Evolutionary conservation across 2,329 filamentous ascomycete genomes (phyloP).

Genomic region (Penicillium sp.): DNA sequence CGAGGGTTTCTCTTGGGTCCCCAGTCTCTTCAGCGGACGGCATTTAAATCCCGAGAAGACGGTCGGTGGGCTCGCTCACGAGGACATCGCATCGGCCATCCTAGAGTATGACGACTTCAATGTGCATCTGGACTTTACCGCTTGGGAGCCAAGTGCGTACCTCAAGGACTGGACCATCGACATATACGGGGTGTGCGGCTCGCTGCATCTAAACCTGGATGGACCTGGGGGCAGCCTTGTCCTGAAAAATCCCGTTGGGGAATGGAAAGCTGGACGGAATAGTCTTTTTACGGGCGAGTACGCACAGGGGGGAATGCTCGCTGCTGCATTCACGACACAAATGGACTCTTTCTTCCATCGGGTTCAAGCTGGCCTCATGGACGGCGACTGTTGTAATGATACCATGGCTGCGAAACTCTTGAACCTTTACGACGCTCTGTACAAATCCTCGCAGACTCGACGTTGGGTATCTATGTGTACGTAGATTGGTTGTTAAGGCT

Average conservation of each 20-base stretch:
- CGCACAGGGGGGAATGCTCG: background rate
- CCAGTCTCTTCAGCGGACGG: background rate
- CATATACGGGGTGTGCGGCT: background rate
- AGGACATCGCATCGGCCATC: slow-evolving; percentile 2
- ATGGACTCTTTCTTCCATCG: background rate
- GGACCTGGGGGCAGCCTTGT: background rate
- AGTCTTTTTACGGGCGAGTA: background rate
- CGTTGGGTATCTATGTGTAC: background rate
- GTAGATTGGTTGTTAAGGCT: background rate
- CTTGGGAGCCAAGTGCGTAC: background rate
- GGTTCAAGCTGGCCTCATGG: background rate
- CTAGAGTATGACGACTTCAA: background rate
- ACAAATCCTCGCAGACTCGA: background rate
- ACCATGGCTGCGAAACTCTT: background rate
- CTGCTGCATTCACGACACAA: background rate
- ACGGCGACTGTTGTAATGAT: background rate
- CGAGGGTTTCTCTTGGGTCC: slow-evolving; percentile 4
- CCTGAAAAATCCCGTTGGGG: background rate
- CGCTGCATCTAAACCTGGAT: background rate
- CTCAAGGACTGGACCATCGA: background rate
- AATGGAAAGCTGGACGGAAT: background rate
- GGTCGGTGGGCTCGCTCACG: background rate
- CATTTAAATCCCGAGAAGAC: background rate
- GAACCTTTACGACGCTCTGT: background rate
- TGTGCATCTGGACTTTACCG: background rate